phyloP scores from a whole-genome alignment of 257 asterid species.

The Buddleja alternifolia region DNA sequence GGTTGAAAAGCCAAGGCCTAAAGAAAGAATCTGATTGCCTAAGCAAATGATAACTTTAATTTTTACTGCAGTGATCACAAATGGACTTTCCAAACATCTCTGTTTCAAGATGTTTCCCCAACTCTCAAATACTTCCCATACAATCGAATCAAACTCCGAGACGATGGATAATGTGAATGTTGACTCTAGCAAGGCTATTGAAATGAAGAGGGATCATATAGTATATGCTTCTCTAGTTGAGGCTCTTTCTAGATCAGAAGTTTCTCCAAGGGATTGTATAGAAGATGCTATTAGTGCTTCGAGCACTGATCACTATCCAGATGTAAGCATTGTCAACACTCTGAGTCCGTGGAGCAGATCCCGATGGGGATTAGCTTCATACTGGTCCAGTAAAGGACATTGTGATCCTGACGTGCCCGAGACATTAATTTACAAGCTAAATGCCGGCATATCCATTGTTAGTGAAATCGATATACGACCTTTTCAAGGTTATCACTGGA shows the following conservation, averaged over 20 bases:
- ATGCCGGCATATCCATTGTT: conserved; percentile 38
- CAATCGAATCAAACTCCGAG: conserved; percentile 12
- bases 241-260: conserved; percentile 27
- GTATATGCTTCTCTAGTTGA: conserved; percentile 41
- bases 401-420: conserved; percentile 46
- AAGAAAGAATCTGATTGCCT: no score
- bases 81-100: conserved; percentile 42
- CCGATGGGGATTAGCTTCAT: conserved; percentile 27
- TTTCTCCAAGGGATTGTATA: conserved; percentile 37
- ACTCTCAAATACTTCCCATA: conserved; percentile 31
- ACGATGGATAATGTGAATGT: neutral
- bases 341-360: conserved; percentile 39
- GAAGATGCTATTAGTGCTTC: conserved; percentile 43
- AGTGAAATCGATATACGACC: conserved; percentile 49
- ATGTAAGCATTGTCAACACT: conserved; percentile 41
- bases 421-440: conserved; percentile 43
- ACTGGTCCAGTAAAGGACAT: conserved; percentile 58
- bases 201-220: conserved; percentile 38
- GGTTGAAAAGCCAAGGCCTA: no score
- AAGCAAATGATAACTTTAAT: no score
- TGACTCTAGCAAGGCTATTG: conserved; percentile 29
- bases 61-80: conserved; percentile 39
- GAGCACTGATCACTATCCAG: conserved; percentile 44
- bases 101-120: conserved; percentile 48
- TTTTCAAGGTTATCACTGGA: conserved; percentile 40